Percentiles rank a stretch among this genome's conserved stretches.
Evolutionary conservation across 2,329 filamentous ascomycete species (phyloP).

Genomic region (Phoma herbarum): DNA sequence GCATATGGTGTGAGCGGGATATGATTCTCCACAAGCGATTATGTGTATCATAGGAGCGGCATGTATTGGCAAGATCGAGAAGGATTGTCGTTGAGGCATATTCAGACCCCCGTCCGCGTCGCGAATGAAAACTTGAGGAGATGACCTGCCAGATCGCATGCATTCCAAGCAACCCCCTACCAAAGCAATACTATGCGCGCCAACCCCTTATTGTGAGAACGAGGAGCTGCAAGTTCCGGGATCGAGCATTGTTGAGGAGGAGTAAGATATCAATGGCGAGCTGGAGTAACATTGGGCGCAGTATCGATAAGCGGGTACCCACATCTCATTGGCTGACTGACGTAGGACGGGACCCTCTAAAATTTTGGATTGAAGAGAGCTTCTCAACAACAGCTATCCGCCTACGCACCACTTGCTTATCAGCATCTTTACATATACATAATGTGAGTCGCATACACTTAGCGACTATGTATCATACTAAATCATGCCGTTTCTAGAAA

Average conservation of each 20-base stretch:
- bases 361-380: conserved; percentile 14
- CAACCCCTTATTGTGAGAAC: background rate
- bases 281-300: background rate
- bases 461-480: conserved; percentile 5
- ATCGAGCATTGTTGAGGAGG: conserved; percentile 11
- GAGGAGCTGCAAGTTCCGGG: conserved; percentile 7
- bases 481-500: conserved; percentile 31
- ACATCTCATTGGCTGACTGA: conserved; percentile 20
- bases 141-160: too few species aligned
- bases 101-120: too few species aligned
- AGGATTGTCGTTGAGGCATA: too few species aligned
- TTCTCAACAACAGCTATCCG: conserved; percentile 21
- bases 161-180: too few species aligned
- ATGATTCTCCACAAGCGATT: too few species aligned
- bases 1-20: conserved; percentile 22
- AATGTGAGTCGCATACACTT: conserved; percentile 20
- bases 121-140: too few species aligned
- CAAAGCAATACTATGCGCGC: background rate
- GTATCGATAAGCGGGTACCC: conserved; percentile 18
- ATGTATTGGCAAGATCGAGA: too few species aligned
- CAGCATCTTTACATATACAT: conserved; percentile 8
- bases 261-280: background rate
- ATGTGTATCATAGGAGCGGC: too few species aligned
- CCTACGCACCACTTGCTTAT: conserved; percentile 15
- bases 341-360: conserved; percentile 18